Percentiles rank a stretch among this genome's conserved stretches.
Evolutionary conservation across 306 rosid genomes (phyloP).

Genomic region (Aeschynomene evenia): DNA sequence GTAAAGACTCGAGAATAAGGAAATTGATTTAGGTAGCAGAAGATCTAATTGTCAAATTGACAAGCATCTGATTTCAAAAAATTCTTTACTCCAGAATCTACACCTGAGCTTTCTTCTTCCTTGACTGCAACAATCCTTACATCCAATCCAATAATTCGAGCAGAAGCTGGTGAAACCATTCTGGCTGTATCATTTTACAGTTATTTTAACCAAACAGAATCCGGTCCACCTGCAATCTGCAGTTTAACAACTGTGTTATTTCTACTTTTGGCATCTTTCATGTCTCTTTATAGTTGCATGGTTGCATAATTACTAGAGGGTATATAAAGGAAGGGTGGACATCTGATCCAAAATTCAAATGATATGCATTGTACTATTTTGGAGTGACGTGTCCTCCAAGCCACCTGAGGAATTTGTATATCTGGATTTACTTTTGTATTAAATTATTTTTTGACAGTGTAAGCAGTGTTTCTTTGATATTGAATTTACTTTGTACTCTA

Average conservation of each 20-base stretch:
- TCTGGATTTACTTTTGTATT: slow-evolving; percentile 6
- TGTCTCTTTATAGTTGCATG: slow-evolving; percentile 22
- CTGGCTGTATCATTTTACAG: slow-evolving; percentile 28
- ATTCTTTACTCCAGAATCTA: slow-evolving; percentile 30
- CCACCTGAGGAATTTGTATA: slow-evolving; percentile 5
- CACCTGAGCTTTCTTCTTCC: slow-evolving; percentile 9
- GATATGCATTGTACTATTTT: background rate
- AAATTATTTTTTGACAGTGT: background rate
- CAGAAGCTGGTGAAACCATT: background rate
- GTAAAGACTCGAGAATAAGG: slow-evolving; percentile 17
- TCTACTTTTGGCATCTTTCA: slow-evolving; percentile 16
- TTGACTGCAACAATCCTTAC: background rate
- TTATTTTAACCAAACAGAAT: background rate
- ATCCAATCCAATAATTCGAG: slow-evolving; percentile 34
- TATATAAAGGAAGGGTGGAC: slow-evolving; percentile 5
- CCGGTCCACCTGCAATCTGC: background rate
- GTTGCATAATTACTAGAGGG: slow-evolving; percentile 17
- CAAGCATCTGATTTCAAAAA: slow-evolving; percentile 24
- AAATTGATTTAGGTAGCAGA: slow-evolving; percentile 36
- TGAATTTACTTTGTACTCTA: background rate
- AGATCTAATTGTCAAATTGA: slow-evolving; percentile 40
- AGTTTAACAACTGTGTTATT: background rate
- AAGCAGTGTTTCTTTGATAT: background rate
- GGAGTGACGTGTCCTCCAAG: slow-evolving; percentile 1
- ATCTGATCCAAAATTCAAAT: background rate